A percentile compares a stretch with the other conserved stretches of the same genome.
phyloP scores from a whole-genome alignment of 2,329 filamentous ascomycete genomes.

The Penicillium sp. region DNA sequence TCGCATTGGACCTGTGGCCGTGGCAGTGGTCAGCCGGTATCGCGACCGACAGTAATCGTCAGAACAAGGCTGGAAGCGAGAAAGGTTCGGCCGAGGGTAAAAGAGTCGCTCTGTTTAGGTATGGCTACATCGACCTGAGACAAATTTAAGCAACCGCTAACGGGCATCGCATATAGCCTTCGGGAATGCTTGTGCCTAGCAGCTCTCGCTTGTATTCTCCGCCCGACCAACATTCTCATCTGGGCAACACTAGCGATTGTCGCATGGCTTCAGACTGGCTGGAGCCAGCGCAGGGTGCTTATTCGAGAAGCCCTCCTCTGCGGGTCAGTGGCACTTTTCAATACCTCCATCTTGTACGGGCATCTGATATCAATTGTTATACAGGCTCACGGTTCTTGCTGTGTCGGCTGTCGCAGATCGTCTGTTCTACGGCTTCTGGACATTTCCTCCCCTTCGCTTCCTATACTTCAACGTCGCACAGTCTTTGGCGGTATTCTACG shows the following conservation, averaged over 20 bases:
- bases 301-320: conserved; percentile 67
- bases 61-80: conserved; percentile 7
- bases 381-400: conserved; percentile 59
- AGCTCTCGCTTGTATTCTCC: conserved; percentile 78
- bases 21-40: conserved; percentile 67
- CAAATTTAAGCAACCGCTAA: conserved; percentile 11
- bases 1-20: conserved; percentile 81
- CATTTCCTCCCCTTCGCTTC: conserved; percentile 84
- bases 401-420: conserved; percentile 70
- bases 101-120: conserved; percentile 28
- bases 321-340: conserved; percentile 36
- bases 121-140: conserved; percentile 16
- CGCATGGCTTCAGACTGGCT: conserved; percentile 50
- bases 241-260: conserved; percentile 71
- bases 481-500: conserved; percentile 89
- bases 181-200: conserved; percentile 72
- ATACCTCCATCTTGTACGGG: background rate
- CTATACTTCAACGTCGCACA: conserved; percentile 89
- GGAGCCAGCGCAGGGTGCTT: conserved; percentile 54
- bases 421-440: conserved; percentile 81
- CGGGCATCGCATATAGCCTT: conserved; percentile 45
- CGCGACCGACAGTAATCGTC: conserved; percentile 36
- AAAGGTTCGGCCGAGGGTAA: conserved; percentile 15
- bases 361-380: conserved; percentile 14
- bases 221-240: conserved; percentile 86